Percentiles rank a stretch among this genome's conserved stretches.
phyloP scores from a whole-genome alignment of 495 filamentous ascomycete genomes.

The Hapsidospora chrysogenum region DNA sequence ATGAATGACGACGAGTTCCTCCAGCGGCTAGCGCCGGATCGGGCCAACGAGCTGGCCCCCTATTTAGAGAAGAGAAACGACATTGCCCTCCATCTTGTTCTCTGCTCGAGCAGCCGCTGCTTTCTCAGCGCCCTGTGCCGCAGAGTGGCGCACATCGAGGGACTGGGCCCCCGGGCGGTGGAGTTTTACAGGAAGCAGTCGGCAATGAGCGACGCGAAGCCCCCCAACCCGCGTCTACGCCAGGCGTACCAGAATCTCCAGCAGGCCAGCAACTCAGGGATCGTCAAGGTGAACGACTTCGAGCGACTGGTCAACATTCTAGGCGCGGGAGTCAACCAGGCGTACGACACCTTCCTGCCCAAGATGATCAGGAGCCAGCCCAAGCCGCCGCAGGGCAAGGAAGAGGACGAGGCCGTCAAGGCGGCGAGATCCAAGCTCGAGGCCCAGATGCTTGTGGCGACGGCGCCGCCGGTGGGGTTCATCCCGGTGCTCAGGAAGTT shows the following conservation, averaged over 20 bases:
- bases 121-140: constrained; percentile 54
- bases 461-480: constrained; percentile 27
- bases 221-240: constrained; percentile 16
- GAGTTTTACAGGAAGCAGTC: constrained; percentile 15
- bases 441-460: constrained; percentile 29
- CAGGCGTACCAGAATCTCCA: constrained; percentile 31
- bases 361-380: constrained; percentile 14
- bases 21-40: constrained; percentile 19
- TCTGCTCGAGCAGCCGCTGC: constrained; percentile 56
- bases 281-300: constrained; percentile 28
- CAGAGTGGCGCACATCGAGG: constrained; percentile 33
- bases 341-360: constrained; percentile 22
- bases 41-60: constrained; percentile 29
- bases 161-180: constrained; percentile 16
- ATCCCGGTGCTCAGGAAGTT: constrained; percentile 28
- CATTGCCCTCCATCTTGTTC: constrained; percentile 48
- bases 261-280: constrained; percentile 18
- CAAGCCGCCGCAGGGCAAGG: constrained; percentile 9
- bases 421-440: constrained; percentile 20
- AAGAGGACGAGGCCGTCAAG: constrained; percentile 20
- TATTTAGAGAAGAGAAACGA: constrained; percentile 28
- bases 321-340: constrained; percentile 23
- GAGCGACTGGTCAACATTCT: constrained; percentile 29
- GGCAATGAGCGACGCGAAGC: constrained; percentile 5
- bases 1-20: constrained; percentile 34